These are phyloP conservation scores for Yamadazyma insecticola DNA, from an alignment of 805 yeast genomes.

Conservation along the genomic window DNA sequence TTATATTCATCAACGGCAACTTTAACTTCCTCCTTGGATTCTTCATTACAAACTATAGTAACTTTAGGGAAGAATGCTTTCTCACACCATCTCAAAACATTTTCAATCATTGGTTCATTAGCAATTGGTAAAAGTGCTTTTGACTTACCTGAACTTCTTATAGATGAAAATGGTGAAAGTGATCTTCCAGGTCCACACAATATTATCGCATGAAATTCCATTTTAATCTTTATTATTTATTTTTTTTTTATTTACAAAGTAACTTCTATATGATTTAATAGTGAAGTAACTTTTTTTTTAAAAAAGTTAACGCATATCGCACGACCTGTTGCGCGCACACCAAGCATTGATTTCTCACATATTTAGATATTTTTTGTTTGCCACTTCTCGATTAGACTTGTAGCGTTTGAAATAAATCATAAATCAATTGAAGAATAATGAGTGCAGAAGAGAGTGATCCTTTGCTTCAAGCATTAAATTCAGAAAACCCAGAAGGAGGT, in stretches of 20 bases:
- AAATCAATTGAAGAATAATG: too few relatives aligned
- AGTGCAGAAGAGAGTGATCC: constrained; percentile 15
- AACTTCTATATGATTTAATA: too few relatives aligned
- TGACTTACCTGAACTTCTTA: constrained; percentile 59
- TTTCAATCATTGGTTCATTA: constrained; percentile 81
- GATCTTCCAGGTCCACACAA: constrained; percentile 82
- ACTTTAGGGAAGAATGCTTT: constrained; percentile 71
- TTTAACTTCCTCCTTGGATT: constrained; percentile 43
- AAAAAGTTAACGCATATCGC: constrained; percentile 1
- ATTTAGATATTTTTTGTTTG: constrained; percentile 1
- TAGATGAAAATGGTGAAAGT: constrained; percentile 66
- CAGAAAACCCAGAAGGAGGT: constrained; percentile 20
- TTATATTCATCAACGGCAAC: constrained; percentile 47
- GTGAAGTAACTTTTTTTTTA: neutral
- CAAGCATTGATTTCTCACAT: too few relatives aligned
- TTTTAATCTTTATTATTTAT: constrained; percentile 16
- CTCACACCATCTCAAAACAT: constrained; percentile 91
- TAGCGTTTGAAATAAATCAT: too few relatives aligned
- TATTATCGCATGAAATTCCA: constrained; percentile 92
- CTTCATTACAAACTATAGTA: constrained; percentile 55
- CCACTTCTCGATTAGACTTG: constrained; percentile 2
- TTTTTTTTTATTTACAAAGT: too few relatives aligned
- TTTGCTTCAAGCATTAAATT: constrained; percentile 14
- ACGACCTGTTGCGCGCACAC: too few relatives aligned
- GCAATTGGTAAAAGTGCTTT: constrained; percentile 90